These are phyloP conservation scores for Mallotus japonicus DNA, from an alignment of 441 rosid genomes.

Conservation along the genomic window DNA sequence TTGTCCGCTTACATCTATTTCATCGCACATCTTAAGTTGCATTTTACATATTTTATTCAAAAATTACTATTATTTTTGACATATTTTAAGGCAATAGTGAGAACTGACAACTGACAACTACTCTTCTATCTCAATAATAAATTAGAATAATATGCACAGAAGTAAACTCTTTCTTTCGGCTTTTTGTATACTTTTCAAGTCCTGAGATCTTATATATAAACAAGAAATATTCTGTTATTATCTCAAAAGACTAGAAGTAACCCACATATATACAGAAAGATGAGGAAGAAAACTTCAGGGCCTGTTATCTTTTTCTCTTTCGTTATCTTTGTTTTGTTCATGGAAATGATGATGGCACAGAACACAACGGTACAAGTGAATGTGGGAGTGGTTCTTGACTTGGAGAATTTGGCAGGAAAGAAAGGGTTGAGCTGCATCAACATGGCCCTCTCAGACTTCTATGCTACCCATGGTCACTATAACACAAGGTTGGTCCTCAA, in stretches of 20 bases:
- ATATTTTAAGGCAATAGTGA: too few relatives aligned
- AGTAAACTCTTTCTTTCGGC: too few relatives aligned
- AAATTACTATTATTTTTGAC: too few relatives aligned
- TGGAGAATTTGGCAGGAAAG: constrained; percentile 24
- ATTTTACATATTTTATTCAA: too few relatives aligned
- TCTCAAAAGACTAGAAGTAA: not conserved
- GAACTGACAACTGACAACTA: too few relatives aligned
- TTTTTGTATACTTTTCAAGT: too few relatives aligned
- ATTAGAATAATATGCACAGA: too few relatives aligned
- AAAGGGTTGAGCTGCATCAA: constrained; percentile 30
- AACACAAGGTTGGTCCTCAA: constrained; percentile 29
- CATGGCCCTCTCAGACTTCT: constrained; percentile 36
- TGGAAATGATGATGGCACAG: constrained; percentile 2
- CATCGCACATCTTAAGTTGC: too few relatives aligned
- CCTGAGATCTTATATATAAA: too few relatives aligned
- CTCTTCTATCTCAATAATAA: too few relatives aligned
- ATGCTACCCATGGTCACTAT: constrained; percentile 24
- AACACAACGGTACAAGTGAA: constrained; percentile 22
- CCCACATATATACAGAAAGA: not conserved
- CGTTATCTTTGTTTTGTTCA: not conserved
- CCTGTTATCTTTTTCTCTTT: not conserved
- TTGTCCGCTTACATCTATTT: too few relatives aligned
- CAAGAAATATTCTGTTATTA: too few relatives aligned
- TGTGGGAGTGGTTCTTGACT: constrained; percentile 39
- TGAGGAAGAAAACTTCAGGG: not conserved